Evolutionary conservation across 169 alveolate species (phyloP).

Genomic region (Plasmodium reichenowi): DNA sequence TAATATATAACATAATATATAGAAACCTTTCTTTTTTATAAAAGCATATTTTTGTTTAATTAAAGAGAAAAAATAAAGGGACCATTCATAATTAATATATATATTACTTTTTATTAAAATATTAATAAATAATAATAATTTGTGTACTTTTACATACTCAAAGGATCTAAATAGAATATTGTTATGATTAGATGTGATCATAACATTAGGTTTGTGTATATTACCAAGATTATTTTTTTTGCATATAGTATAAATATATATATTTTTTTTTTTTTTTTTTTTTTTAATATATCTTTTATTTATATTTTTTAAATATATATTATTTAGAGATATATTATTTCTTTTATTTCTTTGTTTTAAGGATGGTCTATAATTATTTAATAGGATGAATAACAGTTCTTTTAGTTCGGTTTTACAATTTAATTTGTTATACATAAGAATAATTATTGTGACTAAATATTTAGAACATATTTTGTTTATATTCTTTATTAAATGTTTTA

Average conservation of each 20-base stretch:
- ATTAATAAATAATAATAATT: conserved; percentile 21
- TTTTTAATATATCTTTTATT: not conserved
- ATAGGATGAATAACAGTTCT: conserved; percentile 7
- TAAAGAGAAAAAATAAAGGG: conserved; percentile 31
- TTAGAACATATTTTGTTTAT: conserved; percentile 27
- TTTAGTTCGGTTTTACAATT: not conserved
- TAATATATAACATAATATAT: conserved; percentile 11
- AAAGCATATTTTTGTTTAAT: conserved; percentile 17
- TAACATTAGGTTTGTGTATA: too few relatives aligned
- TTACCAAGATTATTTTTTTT: not conserved
- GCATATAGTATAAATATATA: not conserved
- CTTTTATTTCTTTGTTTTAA: not conserved
- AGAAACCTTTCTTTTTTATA: conserved; percentile 11
- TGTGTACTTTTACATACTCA: conserved; percentile 18
- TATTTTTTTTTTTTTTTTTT: not conserved
- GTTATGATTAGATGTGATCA: not conserved
- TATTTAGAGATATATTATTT: not conserved
- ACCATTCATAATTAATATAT: conserved; percentile 36
- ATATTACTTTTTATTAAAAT: conserved; percentile 28
- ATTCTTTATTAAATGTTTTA: conserved; percentile 7
- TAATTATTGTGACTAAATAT: conserved; percentile 1
- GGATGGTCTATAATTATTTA: conserved; percentile 28
- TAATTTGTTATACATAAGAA: conserved; percentile 4
- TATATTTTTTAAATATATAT: not conserved
- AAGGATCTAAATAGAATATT: conserved; percentile 1